Conservation (phyloP, 1,284 basidiomycete species). For the Ceratobasidium theobromae region DNA sequence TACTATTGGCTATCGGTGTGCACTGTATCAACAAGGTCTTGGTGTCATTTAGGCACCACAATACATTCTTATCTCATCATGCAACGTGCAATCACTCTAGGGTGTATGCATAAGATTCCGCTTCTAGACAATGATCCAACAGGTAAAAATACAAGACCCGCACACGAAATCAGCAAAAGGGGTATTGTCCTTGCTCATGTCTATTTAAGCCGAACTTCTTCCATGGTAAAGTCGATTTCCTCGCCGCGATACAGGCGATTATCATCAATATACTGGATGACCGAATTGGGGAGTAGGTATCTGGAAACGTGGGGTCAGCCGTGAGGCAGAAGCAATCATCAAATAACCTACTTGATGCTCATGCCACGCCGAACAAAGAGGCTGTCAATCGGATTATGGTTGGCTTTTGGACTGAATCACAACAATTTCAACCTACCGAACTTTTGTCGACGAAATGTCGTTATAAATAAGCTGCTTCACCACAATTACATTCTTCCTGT, state of each 20-base stretch:
- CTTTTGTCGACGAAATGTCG: slow-evolving; percentile 96
- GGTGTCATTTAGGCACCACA: slow-evolving; percentile 4
- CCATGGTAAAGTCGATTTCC: slow-evolving; percentile 10
- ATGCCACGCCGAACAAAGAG: slow-evolving; percentile 91
- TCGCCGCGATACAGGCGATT: slow-evolving; percentile 51
- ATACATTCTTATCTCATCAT: slow-evolving; percentile 13
- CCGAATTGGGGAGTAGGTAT: slow-evolving; percentile 88
- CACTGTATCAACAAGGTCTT: slow-evolving; percentile 22
- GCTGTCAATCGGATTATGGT: slow-evolving; percentile 43
- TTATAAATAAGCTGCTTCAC: slow-evolving; percentile 98
- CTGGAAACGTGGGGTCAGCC: slow-evolving; percentile 40
- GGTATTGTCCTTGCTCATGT: neutral
- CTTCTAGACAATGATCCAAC: neutral
- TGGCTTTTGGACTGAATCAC: slow-evolving; percentile 18
- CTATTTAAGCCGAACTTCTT: neutral
- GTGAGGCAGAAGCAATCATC: neutral
- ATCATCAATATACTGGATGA: slow-evolving; percentile 93
- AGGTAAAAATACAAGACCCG: slow-evolving; percentile 13
- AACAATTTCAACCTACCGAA: slow-evolving; percentile 43
- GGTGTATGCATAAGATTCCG: neutral
- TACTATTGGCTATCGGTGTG: slow-evolving; percentile 26
- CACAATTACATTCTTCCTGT: slow-evolving; percentile 85
- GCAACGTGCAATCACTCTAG: neutral
- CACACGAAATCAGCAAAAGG: neutral
- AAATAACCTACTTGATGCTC: slow-evolving; percentile 64